Evolutionary conservation across 2,329 filamentous ascomycete genomes (phyloP), one percentile per base, ranked within the genome.

Genomic region (Xylariomycetidae sp.): DNA sequence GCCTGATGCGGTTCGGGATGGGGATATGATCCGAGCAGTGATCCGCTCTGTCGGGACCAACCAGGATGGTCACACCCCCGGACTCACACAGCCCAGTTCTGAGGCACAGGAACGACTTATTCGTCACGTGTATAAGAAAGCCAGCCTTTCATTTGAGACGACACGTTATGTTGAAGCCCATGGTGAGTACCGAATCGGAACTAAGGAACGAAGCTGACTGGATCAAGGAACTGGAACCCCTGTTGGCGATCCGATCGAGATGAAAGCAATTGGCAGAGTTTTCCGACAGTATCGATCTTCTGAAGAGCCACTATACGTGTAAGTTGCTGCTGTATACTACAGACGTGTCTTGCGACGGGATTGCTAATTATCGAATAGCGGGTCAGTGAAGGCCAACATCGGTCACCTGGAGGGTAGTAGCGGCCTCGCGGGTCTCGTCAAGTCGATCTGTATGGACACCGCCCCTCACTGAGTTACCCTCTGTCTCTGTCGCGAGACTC

Each of bases 191-290:
- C n/a, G n/a, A n/a, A n/a, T n/a, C n/a, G n/a, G n/a, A n/a, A n/a
- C n/a, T n/a, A 6, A 23, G 14, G 12, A 29, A 26, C n/a, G 6
- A n/a, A 12, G n/a, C 23, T 35, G n/a, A 33, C 30, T 32, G 27
- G 37, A 10, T 4, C 9, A 13, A 52, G 64, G 63, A 6, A 67
- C 65, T 1, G 64, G 64, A 3, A 69, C 66, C 3, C 42, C 43
- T 8, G 53, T 56, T 2, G 66, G 65, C 7, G 65, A 69, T 35
- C 59, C 61, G 1, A 46, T 54, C 14, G 65, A 69, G 38, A 57
- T 60, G 18, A 44, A 47, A n/a, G 64, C 61, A 10, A 54, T 67
- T n/a, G 40, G 44, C 3, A 34, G 31, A 3, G 54, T 54, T 6
- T 58, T 58, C 19, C 44, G 40, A 17, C 22, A 34, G 1, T 39